Percentiles rank a stretch among this genome's conserved stretches.
These are phyloP conservation scores for Phaeosphaeriaceae sp. DNA, from an alignment of 2,329 filamentous ascomycete species.

Conservation along the genomic window DNA sequence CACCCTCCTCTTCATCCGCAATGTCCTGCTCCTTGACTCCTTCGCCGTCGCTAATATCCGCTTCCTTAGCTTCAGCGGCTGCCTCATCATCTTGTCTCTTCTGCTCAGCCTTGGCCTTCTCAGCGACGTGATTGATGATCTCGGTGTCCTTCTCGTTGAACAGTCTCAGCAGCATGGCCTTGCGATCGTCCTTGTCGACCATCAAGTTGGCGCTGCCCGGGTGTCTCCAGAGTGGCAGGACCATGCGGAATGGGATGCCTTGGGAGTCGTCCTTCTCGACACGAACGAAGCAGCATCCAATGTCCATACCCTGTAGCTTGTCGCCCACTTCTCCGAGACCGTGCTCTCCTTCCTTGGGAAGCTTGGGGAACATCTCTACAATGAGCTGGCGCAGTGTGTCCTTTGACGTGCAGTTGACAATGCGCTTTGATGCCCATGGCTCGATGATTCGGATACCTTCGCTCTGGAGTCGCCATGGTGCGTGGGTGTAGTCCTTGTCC, in stretches of 20 bases:
- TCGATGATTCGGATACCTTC: constrained; percentile 92
- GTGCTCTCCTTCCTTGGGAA: constrained; percentile 75
- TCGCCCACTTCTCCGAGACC: constrained; percentile 87
- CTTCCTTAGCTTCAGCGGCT: constrained; percentile 15
- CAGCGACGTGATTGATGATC: constrained; percentile 56
- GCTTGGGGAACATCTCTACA: constrained; percentile 95
- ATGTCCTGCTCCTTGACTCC: constrained; percentile 33
- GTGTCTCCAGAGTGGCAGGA: constrained; percentile 92
- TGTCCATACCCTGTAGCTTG: constrained; percentile 76
- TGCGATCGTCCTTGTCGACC: constrained; percentile 95
- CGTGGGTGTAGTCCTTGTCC: constrained; percentile 93
- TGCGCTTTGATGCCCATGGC: constrained; percentile 83
- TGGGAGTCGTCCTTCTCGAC: constrained; percentile 76
- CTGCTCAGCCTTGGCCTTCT: constrained; percentile 38
- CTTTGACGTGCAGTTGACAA: constrained; percentile 77
- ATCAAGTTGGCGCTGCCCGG: constrained; percentile 93
- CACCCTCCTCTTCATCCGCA: constrained; percentile 3
- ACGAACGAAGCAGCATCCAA: constrained; percentile 90
- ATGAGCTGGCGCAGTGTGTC: constrained; percentile 82
- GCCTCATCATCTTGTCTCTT: constrained; percentile 23
- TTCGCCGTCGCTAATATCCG: constrained; percentile 35
- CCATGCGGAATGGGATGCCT: constrained; percentile 77
- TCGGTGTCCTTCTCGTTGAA: constrained; percentile 89
- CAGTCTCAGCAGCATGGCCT: constrained; percentile 86
- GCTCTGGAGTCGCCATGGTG: constrained; percentile 91